Evolutionary conservation across 2,329 filamentous ascomycete genomes (phyloP).

Genomic region (Ophidiomyces ophidiicola): DNA sequence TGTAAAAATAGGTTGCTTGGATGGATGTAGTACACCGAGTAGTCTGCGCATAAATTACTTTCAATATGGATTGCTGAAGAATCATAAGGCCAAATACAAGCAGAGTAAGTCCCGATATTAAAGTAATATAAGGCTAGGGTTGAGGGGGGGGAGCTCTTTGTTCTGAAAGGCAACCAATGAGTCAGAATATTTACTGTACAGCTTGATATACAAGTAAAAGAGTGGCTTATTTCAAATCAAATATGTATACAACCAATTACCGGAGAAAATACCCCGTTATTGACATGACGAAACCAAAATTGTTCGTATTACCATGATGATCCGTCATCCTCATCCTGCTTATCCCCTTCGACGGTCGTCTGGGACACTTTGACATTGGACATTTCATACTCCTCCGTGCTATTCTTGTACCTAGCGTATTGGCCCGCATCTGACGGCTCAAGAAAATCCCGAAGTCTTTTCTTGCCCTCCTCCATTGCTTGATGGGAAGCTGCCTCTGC

Average conservation of each 20-base stretch:
- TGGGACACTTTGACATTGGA: slow-evolving; percentile 22
- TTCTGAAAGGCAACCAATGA: no score
- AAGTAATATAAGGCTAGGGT: no score
- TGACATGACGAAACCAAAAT: not conserved
- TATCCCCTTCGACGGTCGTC: slow-evolving; percentile 3
- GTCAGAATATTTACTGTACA: no score
- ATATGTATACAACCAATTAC: slow-evolving; percentile 1
- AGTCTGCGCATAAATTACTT: no score
- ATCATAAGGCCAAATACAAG: no score
- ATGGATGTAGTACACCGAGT: no score
- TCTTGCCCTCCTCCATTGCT: slow-evolving; percentile 81
- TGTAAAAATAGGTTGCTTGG: no score
- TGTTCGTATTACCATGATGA: slow-evolving; percentile 10
- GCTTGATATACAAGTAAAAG: no score
- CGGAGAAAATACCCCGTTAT: not conserved
- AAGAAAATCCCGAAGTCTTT: slow-evolving; percentile 78
- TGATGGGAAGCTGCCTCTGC: slow-evolving; percentile 75
- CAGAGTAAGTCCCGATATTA: no score
- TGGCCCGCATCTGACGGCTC: slow-evolving; percentile 75
- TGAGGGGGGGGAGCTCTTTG: no score
- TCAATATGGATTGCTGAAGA: no score
- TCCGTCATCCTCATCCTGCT: slow-evolving; percentile 12
- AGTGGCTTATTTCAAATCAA: no score
- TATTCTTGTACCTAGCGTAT: slow-evolving; percentile 44
- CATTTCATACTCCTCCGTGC: slow-evolving; percentile 49